Conservation (phyloP, 768 basidiomycete genomes). For the Russula vinacea region DNA sequence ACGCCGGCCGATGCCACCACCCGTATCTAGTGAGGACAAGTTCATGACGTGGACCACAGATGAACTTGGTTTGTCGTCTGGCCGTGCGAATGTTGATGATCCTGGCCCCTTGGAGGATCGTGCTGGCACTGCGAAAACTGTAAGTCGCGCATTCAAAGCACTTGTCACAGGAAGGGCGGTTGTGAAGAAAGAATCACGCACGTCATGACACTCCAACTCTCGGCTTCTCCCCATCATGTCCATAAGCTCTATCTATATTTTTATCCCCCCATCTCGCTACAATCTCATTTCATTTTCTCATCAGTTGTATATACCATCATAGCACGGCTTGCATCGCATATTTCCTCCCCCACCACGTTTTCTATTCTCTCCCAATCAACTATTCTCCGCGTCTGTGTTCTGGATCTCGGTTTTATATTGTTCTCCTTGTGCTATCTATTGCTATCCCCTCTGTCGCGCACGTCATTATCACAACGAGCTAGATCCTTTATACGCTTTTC, state of each 20-base stretch:
- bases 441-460: conserved; percentile 12
- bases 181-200: conserved; percentile 47
- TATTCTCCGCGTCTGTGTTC: not conserved
- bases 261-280: not conserved
- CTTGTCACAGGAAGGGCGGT: conserved; percentile 64
- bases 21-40: conserved; percentile 57
- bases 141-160: conserved; percentile 72
- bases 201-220: not conserved
- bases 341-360: not conserved
- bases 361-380: not conserved
- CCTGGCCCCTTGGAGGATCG: conserved; percentile 24
- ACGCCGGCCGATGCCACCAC: conserved; percentile 63
- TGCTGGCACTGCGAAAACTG: conserved; percentile 51
- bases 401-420: not conserved
- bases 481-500: not conserved
- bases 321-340: conserved; percentile 17
- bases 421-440: conserved; percentile 12
- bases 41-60: conserved; percentile 49
- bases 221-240: not conserved
- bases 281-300: conserved; percentile 8
- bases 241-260: not conserved
- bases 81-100: not conserved
- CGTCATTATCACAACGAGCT: conserved; percentile 12
- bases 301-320: conserved; percentile 19
- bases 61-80: conserved; percentile 52